phyloP scores from a whole-genome alignment of 306 rosid genomes.

The Inga laurina region DNA sequence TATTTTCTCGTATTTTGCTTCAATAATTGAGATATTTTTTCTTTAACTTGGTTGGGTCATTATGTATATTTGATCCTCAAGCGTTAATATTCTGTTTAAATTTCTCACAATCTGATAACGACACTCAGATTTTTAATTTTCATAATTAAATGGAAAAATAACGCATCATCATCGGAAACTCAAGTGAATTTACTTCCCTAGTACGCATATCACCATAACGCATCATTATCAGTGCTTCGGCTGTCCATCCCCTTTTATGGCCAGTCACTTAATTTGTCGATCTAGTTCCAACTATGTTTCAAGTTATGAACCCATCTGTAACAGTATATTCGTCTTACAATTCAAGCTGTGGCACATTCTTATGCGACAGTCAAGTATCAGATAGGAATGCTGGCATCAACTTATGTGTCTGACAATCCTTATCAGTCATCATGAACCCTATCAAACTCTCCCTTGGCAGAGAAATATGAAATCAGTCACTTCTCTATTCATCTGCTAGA shows the following conservation, averaged over 20 bases:
- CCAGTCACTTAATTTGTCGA: not conserved
- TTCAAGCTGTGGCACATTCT: not conserved
- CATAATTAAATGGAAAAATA: not conserved
- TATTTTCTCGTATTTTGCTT: not conserved
- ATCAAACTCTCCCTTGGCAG: not conserved
- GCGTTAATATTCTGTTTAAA: not conserved
- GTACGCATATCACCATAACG: not conserved
- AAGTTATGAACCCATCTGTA: not conserved
- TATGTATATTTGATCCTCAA: not conserved
- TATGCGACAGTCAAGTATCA: not conserved
- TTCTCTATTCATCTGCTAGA: conserved; percentile 5
- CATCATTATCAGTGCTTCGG: not conserved
- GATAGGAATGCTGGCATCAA: not conserved
- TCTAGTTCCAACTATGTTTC: not conserved
- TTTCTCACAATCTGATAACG: not conserved
- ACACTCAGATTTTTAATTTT: not conserved
- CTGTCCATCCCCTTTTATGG: not conserved
- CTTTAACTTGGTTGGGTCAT: not conserved
- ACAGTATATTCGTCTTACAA: not conserved
- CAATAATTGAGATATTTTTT: not conserved
- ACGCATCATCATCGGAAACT: not conserved
- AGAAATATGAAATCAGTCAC: not conserved
- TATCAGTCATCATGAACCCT: not conserved
- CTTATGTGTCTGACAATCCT: not conserved
- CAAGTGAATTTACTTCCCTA: not conserved